Base-by-base conservation (phyloP, 495 filamentous ascomycete genomes). In the Lasiosphaeris hirsuta region DNA sequence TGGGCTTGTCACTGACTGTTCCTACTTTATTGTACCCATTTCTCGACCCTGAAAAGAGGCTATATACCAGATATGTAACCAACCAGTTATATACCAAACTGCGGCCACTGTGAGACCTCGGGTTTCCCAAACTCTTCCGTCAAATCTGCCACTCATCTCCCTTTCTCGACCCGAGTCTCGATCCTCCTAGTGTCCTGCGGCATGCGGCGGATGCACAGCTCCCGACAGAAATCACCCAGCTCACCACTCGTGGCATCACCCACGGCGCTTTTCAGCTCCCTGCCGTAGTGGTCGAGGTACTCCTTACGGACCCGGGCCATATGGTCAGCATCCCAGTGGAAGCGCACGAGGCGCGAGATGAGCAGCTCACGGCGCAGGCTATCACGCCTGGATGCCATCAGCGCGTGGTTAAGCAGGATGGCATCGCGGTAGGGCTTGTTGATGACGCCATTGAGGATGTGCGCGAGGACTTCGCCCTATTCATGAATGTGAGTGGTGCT, bases 401-500 rank as follows among this genome's bases (percentile, higher is more conserved):
- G 82, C 4, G 94, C 92, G 74, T 98, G 94, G 70, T 96, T 86
- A 34, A 98, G 79, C n/a, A 98, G 86, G 38, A 97, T 82, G 5
- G 93, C 90, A 69, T 98, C 94, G 51, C 94, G 92, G 60, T 96
- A 88, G 36, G 94, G 92, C 45, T 89, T 87, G 74, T 98, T 97
- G 73, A 97, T 92, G 40, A 93, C 86, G 65, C 95, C 94, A 73
- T 96, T 96, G 67, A 98, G 88, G 59, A 97, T 89, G 73, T 98
- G 94, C 10, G 93, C 90, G 18, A 98, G 84, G 15, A 94, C 84
- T 74, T 98, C 94, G 45, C 94, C 94, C 94, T 97, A 63, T 37
- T 35, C 1, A 11, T 11, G 9, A 8, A 1, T 1, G 49, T 60
- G 40, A 59, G 60, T 17, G 13, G 33, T 4, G n/a, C 13, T 42